phyloP scores from a whole-genome alignment of 139 green algal species.

The Coccomyxa sp. region DNA sequence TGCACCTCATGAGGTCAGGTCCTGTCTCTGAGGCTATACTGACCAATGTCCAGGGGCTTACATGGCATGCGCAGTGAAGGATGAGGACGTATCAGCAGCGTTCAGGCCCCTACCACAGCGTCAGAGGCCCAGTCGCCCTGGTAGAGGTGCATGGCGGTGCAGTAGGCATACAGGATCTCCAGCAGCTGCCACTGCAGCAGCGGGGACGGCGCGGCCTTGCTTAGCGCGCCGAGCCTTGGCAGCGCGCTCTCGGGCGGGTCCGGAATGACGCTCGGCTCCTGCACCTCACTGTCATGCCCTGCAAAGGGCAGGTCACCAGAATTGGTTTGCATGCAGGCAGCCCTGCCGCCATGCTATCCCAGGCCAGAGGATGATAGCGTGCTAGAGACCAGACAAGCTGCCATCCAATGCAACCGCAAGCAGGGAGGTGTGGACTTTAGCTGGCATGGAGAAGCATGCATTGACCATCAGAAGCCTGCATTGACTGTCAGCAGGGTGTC shows the following conservation, averaged over 20 bases:
- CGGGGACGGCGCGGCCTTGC: constrained; percentile 33
- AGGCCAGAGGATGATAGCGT: too few relatives aligned
- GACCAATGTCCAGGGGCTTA: neutral
- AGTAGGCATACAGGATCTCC: constrained; percentile 62
- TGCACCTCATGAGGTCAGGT: neutral
- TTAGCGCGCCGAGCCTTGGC: constrained; percentile 34
- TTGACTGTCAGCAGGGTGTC: too few relatives aligned
- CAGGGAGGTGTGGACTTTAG: too few relatives aligned
- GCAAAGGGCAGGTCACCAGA: too few relatives aligned
- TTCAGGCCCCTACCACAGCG: constrained; percentile 7
- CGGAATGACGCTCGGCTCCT: too few relatives aligned
- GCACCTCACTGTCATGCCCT: too few relatives aligned
- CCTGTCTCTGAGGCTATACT: neutral
- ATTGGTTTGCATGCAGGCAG: too few relatives aligned
- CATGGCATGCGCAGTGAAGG: neutral
- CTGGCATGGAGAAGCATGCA: too few relatives aligned
- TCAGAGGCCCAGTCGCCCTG: constrained; percentile 40
- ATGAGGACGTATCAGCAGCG: neutral
- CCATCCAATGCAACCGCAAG: too few relatives aligned
- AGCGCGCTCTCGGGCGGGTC: constrained; percentile 23
- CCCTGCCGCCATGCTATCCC: too few relatives aligned
- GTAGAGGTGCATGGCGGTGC: constrained; percentile 36
- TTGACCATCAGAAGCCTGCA: too few relatives aligned
- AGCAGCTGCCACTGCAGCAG: constrained; percentile 49
- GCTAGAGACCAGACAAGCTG: too few relatives aligned